Evolutionary conservation across 306 rosid species (phyloP).

Genomic region (Vigna mungo): DNA sequence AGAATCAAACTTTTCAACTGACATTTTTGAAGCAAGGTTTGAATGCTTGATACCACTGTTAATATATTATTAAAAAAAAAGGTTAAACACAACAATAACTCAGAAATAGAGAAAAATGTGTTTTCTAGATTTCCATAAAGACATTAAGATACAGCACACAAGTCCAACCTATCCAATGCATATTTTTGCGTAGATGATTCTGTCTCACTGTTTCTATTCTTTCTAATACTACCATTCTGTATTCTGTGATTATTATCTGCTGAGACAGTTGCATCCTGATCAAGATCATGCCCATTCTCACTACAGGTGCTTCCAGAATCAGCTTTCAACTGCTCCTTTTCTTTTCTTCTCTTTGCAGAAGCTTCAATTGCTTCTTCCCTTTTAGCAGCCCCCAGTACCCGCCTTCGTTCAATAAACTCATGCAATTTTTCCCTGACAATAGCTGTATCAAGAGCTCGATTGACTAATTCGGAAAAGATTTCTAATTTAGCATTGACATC

Average conservation of each 20-base stretch:
- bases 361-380: slow-evolving; percentile 73
- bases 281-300: slow-evolving; percentile 40
- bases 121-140: slow-evolving; percentile 6
- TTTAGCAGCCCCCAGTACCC: slow-evolving; percentile 75
- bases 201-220: slow-evolving; percentile 56
- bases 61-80: slow-evolving; percentile 29
- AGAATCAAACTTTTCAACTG: slow-evolving; percentile 54
- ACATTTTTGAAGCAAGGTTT: slow-evolving; percentile 54
- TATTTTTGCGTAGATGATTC: slow-evolving; percentile 46
- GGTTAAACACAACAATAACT: slow-evolving; percentile 17
- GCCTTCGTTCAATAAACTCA: slow-evolving; percentile 77
- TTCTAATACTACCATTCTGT: slow-evolving; percentile 48
- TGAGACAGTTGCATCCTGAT: slow-evolving; percentile 32
- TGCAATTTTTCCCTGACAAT: slow-evolving; percentile 72
- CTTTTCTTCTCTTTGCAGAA: slow-evolving; percentile 72
- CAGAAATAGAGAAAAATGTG: slow-evolving; percentile 3
- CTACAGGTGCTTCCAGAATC: slow-evolving; percentile 56
- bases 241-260: slow-evolving; percentile 47
- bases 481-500: slow-evolving; percentile 71
- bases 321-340: slow-evolving; percentile 66
- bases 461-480: slow-evolving; percentile 70
- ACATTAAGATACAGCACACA: slow-evolving; percentile 27
- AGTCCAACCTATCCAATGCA: slow-evolving; percentile 53
- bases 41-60: slow-evolving; percentile 60
- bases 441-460: slow-evolving; percentile 65